These are phyloP conservation scores for Yamadazyma buinensis DNA, from an alignment of 1,139 yeast species.

Conservation along the genomic window DNA sequence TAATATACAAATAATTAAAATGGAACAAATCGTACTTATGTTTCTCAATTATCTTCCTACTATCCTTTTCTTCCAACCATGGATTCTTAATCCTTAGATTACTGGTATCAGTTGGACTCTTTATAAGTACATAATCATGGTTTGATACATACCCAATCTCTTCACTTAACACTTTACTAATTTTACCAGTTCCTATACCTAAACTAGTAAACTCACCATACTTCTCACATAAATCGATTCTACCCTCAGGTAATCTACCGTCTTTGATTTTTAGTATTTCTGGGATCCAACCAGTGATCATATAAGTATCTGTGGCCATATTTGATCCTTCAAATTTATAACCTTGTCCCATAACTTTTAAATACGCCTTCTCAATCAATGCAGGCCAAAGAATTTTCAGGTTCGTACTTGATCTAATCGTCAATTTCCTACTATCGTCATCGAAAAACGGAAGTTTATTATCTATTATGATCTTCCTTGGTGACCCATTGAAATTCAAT, in stretches of 20 bases:
- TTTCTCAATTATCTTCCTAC: slow-evolving; percentile 16
- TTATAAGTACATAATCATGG: slow-evolving; percentile 62
- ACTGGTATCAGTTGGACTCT: slow-evolving; percentile 11
- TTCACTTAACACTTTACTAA: slow-evolving; percentile 34
- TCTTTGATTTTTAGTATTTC: slow-evolving; percentile 46
- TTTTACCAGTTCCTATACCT: slow-evolving; percentile 67
- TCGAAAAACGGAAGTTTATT: slow-evolving; percentile 35
- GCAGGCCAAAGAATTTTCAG: slow-evolving; percentile 60
- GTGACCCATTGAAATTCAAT: slow-evolving; percentile 55
- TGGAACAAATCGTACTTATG: slow-evolving; percentile 31
- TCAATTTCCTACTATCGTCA: slow-evolving; percentile 20
- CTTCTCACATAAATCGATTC: slow-evolving; percentile 29
- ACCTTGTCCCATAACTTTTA: slow-evolving; percentile 58
- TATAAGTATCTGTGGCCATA: slow-evolving; percentile 68
- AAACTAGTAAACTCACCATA: slow-evolving; percentile 24
- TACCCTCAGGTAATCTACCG: slow-evolving; percentile 18
- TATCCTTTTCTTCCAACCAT: slow-evolving; percentile 16
- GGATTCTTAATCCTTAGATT: slow-evolving; percentile 30
- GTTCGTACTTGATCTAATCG: slow-evolving; percentile 40
- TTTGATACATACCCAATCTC: slow-evolving; percentile 45
- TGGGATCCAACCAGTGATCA: slow-evolving; percentile 72
- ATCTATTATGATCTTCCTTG: slow-evolving; percentile 48
- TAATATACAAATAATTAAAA: slow-evolving; percentile 59
- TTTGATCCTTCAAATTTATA: slow-evolving; percentile 74
- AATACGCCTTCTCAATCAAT: slow-evolving; percentile 70